Evolutionary conservation across 1,139 yeast genomes (phyloP).

Genomic region (Lodderomyces elongisporus): DNA sequence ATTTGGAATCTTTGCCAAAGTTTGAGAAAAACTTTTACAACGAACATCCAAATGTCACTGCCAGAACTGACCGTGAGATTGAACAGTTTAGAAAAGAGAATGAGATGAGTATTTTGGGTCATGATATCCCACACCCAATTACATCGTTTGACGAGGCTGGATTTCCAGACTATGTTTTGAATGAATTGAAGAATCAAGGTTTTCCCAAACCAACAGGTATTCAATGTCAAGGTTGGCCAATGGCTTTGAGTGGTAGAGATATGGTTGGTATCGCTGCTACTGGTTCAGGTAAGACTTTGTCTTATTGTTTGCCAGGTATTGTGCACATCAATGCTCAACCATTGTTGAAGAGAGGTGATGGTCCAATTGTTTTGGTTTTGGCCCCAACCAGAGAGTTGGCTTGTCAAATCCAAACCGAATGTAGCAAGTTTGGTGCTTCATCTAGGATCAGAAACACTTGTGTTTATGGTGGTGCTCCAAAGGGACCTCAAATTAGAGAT

Average conservation of each 20-base stretch:
- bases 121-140: conserved; percentile 91
- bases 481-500: conserved; percentile 95
- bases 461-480: conserved; percentile 99
- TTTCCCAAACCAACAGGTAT: conserved; percentile 92
- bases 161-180: conserved; percentile 88
- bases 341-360: conserved; percentile 85
- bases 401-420: conserved; percentile 93
- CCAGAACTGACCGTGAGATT: conserved; percentile 71
- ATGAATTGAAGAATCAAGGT: conserved; percentile 87
- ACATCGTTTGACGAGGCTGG: conserved; percentile 93
- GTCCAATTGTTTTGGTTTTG: conserved; percentile 91
- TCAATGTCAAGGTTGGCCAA: conserved; percentile 99
- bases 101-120: conserved; percentile 83
- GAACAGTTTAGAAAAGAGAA: conserved; percentile 69
- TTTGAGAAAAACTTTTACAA: conserved; percentile 93
- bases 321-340: conserved; percentile 99
- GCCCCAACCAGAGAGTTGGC: conserved; percentile 99
- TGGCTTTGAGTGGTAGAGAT: conserved; percentile 98
- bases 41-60: conserved; percentile 75
- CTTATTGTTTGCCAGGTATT: conserved; percentile 93
- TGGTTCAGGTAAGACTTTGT: conserved; percentile 97
- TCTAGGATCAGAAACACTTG: conserved; percentile 96
- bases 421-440: conserved; percentile 87
- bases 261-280: conserved; percentile 99
- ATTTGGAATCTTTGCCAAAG: conserved; percentile 68